Evolutionary conservation across 805 yeast species (phyloP), one percentile per base, ranked within the genome.

Genomic region (Yueomyces sinensis): DNA sequence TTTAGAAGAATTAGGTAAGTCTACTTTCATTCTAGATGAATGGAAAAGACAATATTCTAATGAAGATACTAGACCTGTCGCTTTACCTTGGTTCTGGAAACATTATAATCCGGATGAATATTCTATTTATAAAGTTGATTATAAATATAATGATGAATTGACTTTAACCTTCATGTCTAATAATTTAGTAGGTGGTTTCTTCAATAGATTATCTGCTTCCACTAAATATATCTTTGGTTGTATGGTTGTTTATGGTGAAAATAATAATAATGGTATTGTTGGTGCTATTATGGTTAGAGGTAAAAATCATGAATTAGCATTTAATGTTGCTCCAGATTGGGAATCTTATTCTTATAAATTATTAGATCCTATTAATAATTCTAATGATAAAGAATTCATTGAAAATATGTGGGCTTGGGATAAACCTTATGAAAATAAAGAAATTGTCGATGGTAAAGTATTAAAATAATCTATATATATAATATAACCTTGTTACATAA

Each of bases 261-360:
- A 86, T 86, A 89, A 86, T 81, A 70, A 79, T 79, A 89, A 89
- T 68, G 97, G 96, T 71, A 87, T 89, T 60, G 68, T 82, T 51
- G 96, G 95, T 71, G 94, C 80, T 58, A 79, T 89, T 73, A 65
- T 91, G 57, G 78, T 89, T 57, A 86, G 97, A 70, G 98, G 98
- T 54, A 83, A 89, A 66, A 95, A 89, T 42, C 66, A 52, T 58
- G 72, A 51, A 38, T 94, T 96, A 62, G 98, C 95, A 44, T 84
- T 89, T 58, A 82, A 89, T 46, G 97, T 91, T 62, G 98, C 97
- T 58, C 96, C 97, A 66, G 98, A 89, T 68, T 86, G 94, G 94
- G 97, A 89, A 69, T 83, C 95, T 35, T 89, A 83, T 69, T 59
- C 61, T 40, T 84, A 72, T 82, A 64, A 75, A 59, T 77, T 82